Evolutionary conservation across 305 asterid genomes (phyloP), one percentile per base, ranked within the genome.

Genomic region (Solanum hybrid): DNA sequence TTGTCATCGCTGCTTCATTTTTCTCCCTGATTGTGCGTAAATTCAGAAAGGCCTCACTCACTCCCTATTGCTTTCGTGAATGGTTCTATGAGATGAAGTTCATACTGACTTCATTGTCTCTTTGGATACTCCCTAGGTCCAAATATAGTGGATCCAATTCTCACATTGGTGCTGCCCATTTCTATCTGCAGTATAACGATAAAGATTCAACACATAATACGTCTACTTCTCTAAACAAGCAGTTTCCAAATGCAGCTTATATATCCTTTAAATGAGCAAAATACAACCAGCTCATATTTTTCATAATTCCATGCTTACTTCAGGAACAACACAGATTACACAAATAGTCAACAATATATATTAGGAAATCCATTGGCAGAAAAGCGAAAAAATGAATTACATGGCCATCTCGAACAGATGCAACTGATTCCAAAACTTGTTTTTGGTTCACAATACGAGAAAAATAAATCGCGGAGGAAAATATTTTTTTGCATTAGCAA

Each of bases 111-210:
- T 91, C 92, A 94, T 42, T 89, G 92, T 90, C 92, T 94, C 93
- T 94, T 94, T 13, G 99, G 93, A 87, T 96, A 96, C 86, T 94
- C 95, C 86, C 99, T 91, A 7, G 98, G 97, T 81, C 99, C 99
- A 80, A 96, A 96, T 92, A 96, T 96, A 85, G 98, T 96, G 66
- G 98, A 94, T 92, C 99, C 99, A 26, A 96, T 92, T 92, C 99
- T 93, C 90, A 95, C 98, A 76, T 92, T 95, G 60, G 98, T 96
- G 89, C 98, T 96, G 56, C 99, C 99, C 98, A 95, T 92, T 91
- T 93, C 97, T 87, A 96, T 95, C 98, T 96, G 96, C 95, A 94
- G 75, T 37, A 37, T 90, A n/a, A 85, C 11, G 42, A 89, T 9
- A 38, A 11, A 32, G 45, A 40, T 29, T 87, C 89, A 87, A 29